Evolutionary conservation across 2,329 filamentous ascomycete genomes (phyloP).

Genomic region (Ustulina deusta): DNA sequence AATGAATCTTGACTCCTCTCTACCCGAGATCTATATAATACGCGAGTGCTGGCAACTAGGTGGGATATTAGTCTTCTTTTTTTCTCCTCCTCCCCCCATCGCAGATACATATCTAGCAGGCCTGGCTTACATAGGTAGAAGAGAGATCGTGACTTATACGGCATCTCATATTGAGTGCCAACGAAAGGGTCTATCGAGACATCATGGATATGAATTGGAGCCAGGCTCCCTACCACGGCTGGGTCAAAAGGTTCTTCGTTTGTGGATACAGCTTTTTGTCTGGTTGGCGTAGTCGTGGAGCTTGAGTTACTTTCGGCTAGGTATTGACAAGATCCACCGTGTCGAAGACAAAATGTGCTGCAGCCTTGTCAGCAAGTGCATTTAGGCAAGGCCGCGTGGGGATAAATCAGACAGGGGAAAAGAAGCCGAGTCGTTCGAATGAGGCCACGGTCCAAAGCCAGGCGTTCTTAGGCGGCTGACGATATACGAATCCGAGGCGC

Average conservation of each 20-base stretch:
- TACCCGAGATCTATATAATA: conserved; percentile 57
- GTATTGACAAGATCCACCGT: conserved; percentile 58
- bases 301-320: conserved; percentile 46
- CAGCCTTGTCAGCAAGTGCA: conserved; percentile 33
- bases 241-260: conserved; percentile 45
- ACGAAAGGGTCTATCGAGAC: conserved; percentile 46
- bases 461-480: conserved; percentile 15
- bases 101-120: conserved; percentile 39
- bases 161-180: conserved; percentile 50
- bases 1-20: conserved; percentile 53
- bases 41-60: conserved; percentile 57
- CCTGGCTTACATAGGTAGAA: conserved; percentile 53
- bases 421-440: too few relatives aligned
- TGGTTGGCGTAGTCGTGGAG: conserved; percentile 38
- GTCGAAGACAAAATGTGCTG: conserved; percentile 60
- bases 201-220: conserved; percentile 43
- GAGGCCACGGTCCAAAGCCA: conserved; percentile 11
- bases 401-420: conserved; percentile 16
- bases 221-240: conserved; percentile 33
- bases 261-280: conserved; percentile 39
- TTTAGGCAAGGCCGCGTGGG: conserved; percentile 1
- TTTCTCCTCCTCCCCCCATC: background rate
- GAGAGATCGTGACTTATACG: conserved; percentile 52
- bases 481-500: conserved; percentile 26
- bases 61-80: conserved; percentile 28